phyloP scores from a whole-genome alignment of 116 monocot species.

The Papilionanthe hybrid region DNA sequence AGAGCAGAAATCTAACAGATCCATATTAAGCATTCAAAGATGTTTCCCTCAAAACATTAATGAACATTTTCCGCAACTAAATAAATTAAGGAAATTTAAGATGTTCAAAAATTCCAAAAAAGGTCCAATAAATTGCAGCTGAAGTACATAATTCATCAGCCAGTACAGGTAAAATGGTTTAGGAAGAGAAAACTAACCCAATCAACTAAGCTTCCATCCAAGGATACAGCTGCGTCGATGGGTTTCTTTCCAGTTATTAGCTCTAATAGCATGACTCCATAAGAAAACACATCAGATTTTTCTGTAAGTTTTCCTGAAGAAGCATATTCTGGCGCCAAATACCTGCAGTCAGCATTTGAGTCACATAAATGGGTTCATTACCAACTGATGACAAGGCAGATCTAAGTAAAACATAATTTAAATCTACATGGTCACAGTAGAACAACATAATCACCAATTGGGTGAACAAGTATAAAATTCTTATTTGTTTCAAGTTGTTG shows the following conservation, averaged over 20 bases:
- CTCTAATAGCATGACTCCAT: conserved; percentile 82
- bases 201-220: conserved; percentile 67
- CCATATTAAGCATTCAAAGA: background rate
- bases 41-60: background rate
- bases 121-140: background rate
- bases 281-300: conserved; percentile 81
- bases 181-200: conserved; percentile 44
- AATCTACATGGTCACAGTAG: too few species aligned
- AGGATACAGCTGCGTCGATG: conserved; percentile 30
- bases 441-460: too few species aligned
- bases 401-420: background rate
- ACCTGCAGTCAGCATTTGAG: conserved; percentile 36
- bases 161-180: conserved; percentile 3
- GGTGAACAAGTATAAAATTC: too few species aligned
- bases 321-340: conserved; percentile 86
- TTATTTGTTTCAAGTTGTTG: too few species aligned
- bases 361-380: background rate
- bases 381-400: background rate
- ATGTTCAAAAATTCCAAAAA: background rate
- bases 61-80: background rate
- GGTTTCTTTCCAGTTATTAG: conserved; percentile 73
- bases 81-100: background rate
- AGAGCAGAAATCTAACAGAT: background rate
- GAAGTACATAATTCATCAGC: background rate
- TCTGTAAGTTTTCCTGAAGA: conserved; percentile 81